Evolutionary conservation across 768 basidiomycete genomes (phyloP).

Genomic region (Termitomyces bulborhizus): DNA sequence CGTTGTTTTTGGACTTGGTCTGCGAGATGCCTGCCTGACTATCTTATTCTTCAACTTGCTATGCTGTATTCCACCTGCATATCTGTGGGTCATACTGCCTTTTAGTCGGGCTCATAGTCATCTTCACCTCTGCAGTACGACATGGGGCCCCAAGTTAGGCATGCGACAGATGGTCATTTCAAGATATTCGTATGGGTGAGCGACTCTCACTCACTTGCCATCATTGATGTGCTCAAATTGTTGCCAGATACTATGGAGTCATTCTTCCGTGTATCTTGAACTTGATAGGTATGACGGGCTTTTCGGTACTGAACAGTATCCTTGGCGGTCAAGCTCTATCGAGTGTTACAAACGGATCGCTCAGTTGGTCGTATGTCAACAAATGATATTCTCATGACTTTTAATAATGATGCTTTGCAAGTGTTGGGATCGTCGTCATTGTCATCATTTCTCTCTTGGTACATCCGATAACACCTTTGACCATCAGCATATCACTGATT

Average conservation of each 20-base stretch:
- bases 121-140: constrained; percentile 26
- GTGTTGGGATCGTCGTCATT: constrained; percentile 81
- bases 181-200: constrained; percentile 31
- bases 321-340: constrained; percentile 55
- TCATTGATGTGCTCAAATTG: constrained; percentile 6
- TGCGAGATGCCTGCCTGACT: constrained; percentile 57
- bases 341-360: constrained; percentile 31
- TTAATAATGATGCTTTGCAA: constrained; percentile 17
- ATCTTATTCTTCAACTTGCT: constrained; percentile 67
- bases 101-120: background rate
- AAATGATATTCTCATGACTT: background rate
- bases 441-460: constrained; percentile 60
- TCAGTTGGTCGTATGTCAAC: constrained; percentile 36
- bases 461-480: constrained; percentile 29
- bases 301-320: constrained; percentile 67
- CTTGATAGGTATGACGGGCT: constrained; percentile 58
- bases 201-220: background rate
- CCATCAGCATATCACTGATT: background rate
- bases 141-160: constrained; percentile 81
- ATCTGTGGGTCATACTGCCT: constrained; percentile 34
- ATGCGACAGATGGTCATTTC: constrained; percentile 84
- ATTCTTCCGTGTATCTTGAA: constrained; percentile 58
- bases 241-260: constrained; percentile 52
- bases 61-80: constrained; percentile 53
- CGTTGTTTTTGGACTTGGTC: constrained; percentile 46